Conservation (phyloP, 176 grass and related monocot species). For the Avena sativa region DNA sequence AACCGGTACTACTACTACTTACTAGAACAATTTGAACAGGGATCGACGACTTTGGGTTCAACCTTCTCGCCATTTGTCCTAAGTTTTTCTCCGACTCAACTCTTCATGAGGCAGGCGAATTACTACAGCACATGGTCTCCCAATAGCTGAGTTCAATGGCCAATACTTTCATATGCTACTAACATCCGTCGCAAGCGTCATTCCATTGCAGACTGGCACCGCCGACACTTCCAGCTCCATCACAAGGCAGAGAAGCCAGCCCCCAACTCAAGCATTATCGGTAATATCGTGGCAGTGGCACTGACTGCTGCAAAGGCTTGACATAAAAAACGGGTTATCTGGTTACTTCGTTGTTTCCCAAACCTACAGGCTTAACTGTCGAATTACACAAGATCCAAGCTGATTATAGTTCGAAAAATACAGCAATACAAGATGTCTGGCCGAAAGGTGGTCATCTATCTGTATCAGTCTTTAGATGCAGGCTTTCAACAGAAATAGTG, state of each 20-base stretch:
- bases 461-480: slow-evolving; percentile 37
- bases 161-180: neutral
- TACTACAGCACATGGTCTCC: neutral
- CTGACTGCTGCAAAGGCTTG: slow-evolving; percentile 42
- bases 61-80: neutral
- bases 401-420: neutral
- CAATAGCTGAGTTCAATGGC: neutral
- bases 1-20: neutral
- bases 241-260: too few species aligned
- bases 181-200: neutral
- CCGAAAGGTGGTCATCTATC: neutral
- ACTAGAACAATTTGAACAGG: neutral
- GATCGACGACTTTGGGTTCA: neutral
- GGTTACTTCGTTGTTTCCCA: neutral
- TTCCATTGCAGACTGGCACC: neutral
- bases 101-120: neutral
- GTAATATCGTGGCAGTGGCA: neutral
- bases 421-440: neutral
- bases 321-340: neutral
- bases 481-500: slow-evolving; percentile 39
- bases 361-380: neutral
- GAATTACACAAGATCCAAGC: neutral
- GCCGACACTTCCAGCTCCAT: neutral
- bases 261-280: neutral
- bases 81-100: neutral